These are phyloP conservation scores for Cyathus striatus DNA, from an alignment of 768 basidiomycete species.

Conservation along the genomic window DNA sequence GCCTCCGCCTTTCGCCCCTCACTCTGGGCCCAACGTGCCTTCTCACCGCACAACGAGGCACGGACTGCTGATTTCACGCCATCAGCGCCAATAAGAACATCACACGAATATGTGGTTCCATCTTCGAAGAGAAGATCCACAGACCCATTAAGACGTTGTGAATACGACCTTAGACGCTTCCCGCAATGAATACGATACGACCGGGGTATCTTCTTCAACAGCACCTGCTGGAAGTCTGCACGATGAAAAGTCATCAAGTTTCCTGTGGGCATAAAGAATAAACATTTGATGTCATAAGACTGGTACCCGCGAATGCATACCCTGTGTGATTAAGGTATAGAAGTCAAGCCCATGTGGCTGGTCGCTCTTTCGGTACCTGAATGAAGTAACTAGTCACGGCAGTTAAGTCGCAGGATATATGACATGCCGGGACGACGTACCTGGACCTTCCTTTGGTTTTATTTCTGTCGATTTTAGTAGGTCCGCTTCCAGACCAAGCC, in stretches of 20 bases:
- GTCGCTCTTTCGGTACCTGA: constrained; percentile 60
- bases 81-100: constrained; percentile 69
- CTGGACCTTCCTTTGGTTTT: constrained; percentile 33
- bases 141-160: constrained; percentile 32
- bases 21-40: constrained; percentile 25
- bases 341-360: constrained; percentile 48
- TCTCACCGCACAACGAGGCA: constrained; percentile 30
- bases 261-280: constrained; percentile 24
- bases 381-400: constrained; percentile 35
- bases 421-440: constrained; percentile 18
- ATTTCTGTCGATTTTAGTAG: constrained; percentile 32
- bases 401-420: too few species aligned
- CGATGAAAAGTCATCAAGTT: constrained; percentile 53
- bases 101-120: constrained; percentile 53
- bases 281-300: background rate
- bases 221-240: constrained; percentile 57
- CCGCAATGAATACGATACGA: constrained; percentile 42
- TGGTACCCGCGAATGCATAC: constrained; percentile 20
- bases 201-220: constrained; percentile 44
- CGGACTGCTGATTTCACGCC: constrained; percentile 58
- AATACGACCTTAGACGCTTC: constrained; percentile 58
- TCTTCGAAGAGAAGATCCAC: constrained; percentile 58
- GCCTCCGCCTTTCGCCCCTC: constrained; percentile 32
- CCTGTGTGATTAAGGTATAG: constrained; percentile 50
- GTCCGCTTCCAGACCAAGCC: constrained; percentile 41